Base-by-base conservation (phyloP, 106 monocot species). In the Dendrobium huoshanense region DNA sequence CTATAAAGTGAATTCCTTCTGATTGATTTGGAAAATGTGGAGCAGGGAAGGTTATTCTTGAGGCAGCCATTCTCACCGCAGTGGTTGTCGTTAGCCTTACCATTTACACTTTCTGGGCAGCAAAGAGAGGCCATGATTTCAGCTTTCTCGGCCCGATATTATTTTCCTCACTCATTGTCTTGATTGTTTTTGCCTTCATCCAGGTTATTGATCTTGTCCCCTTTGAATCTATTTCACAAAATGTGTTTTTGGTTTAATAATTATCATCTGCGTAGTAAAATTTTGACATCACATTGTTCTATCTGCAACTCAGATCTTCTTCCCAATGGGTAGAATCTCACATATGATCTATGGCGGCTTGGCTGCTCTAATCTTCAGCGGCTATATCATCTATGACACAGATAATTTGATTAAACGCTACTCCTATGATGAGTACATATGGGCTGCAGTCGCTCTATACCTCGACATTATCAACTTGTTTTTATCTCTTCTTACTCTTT, bases 31-130 rank as follows among this genome's bases (percentile, higher is more conserved):
- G 6, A 16, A 16, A 37, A 16, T 41, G 20, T 33, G 41, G 51
- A 70, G 56, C 90, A 90, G 90, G 87, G 73, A 83, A 77, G 72
- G 87, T 90, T 47, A 87, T 90, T 79, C 79, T 90, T 15, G 90
- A 90, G 81, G 72, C 90, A 27, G 87, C 79, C 27, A 83, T 90
- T 48, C 87, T 90, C 33, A 90, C 90, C 4, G 76, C 79, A 10
- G 79, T 77, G 10, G 87, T 90, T 1, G 85, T 90, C 9, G 55
- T 90, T 2, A 83, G 90, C 72, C 81, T 90, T 11, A 90, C 90
- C 3, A 76, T 90, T 1, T 90, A 90, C 83, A 90, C 90, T 5
- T 90, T 90, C 79, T 87, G 85, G 87, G 90, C 90, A 2, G 85
- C 87, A 9, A 75, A 78, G 16, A 79, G 81, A 74, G 90, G 87